These are phyloP conservation scores for Spathaspora gorwiae DNA, from an alignment of 805 yeast genomes.

Conservation along the genomic window DNA sequence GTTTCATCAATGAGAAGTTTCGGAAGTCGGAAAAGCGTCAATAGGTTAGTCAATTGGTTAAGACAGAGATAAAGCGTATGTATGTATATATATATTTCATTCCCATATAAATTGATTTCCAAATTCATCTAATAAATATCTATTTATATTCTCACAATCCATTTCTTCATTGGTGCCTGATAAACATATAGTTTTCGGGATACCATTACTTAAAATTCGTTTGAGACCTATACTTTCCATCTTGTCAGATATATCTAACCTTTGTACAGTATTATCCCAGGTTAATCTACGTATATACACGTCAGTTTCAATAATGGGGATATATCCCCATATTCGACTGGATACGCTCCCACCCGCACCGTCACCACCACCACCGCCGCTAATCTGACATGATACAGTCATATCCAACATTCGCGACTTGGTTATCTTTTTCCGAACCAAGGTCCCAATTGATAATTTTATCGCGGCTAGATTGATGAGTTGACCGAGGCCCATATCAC, in stretches of 20 bases:
- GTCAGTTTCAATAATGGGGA: neutral
- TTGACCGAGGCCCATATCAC: neutral
- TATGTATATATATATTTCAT: neutral
- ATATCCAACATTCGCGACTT: constrained; percentile 1
- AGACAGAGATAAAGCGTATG: neutral
- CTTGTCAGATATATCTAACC: neutral
- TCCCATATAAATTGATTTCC: constrained; percentile 3
- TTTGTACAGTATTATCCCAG: neutral
- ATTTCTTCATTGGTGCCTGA: constrained; percentile 1
- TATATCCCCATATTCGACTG: constrained; percentile 1
- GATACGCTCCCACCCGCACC: neutral
- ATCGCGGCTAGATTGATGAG: constrained; percentile 1
- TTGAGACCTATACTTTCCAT: neutral
- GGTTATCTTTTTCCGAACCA: neutral
- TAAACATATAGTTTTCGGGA: constrained; percentile 1
- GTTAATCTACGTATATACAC: neutral
- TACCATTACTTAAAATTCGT: neutral
- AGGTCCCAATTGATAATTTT: constrained; percentile 1
- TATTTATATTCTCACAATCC: neutral
- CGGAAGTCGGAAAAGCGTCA: neutral
- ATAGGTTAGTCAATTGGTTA: neutral
- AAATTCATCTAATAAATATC: neutral
- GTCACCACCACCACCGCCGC: neutral
- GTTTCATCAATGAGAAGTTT: neutral
- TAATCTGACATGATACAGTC: neutral